Evolutionary conservation across 108 stramenopile genomes (phyloP), one percentile per base, ranked within the genome.

Genomic region (Schizochytrium sp.): DNA sequence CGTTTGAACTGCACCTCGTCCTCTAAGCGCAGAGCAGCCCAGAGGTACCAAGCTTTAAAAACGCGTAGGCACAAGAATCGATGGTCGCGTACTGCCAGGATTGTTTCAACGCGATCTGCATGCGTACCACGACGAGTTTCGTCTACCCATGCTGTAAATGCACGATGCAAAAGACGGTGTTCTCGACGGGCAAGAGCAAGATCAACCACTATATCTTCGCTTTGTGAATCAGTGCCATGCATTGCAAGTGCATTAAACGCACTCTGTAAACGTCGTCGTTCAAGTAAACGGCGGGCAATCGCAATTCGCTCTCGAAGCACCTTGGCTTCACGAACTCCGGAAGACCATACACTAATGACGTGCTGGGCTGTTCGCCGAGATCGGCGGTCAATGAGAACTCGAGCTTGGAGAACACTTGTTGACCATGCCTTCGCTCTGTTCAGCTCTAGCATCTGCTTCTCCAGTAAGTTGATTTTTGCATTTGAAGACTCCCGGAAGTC

Each of bases 321-420:
- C 64, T 69, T 69, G 64, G 7, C 15, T 53, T 83, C 76, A 2
- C 76, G 76, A 17, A 83, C 76, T 38, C 38, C 47, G 17, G 47
- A 12, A 5, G 50, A 47, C 76, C 76, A 83, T 0, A 83, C 76
- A 40, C 76, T 83, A 1, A 83, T 55, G 8, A 83, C 76, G 53
- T 83, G 47, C 76, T 83, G 76, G n/a, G 76, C 76, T 10, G 53
- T 55, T 0, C 76, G 76, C 0, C 76, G 76, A 17, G 76, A 83
- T 53, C 76, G 49, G 1, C 76, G 45, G 76, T 83, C 76, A 40
- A 83, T 83, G 53, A 83, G 76, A 42, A 83, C 55, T 17, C 76
- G 76, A 10, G 76, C 76, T 42, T 55, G 47, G 10, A 83, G 76
- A 47, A 83, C 40, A 53, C 76, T 83, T 53, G 10, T 55, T n/a